phyloP scores from a whole-genome alignment of 192 early-diverging fungal genomes.

The Coemansia sp. region DNA sequence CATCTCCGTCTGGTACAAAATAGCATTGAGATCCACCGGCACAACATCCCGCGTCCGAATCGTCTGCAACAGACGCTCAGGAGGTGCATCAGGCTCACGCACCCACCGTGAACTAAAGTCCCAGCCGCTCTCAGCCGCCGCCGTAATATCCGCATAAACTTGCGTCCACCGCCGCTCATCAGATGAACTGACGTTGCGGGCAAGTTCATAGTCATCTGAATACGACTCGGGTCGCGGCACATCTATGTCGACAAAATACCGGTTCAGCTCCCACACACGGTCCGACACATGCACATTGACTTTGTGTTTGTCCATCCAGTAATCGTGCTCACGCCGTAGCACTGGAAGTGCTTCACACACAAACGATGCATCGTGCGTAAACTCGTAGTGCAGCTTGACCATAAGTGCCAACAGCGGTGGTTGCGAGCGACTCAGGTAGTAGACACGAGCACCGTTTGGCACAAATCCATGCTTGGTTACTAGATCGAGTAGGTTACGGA shows the following conservation, averaged over 20 bases:
- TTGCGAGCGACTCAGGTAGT: constrained; percentile 74
- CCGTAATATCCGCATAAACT: constrained; percentile 65
- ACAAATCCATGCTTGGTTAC: constrained; percentile 67
- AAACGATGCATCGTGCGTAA: constrained; percentile 54
- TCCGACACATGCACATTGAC: constrained; percentile 32
- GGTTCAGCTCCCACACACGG: constrained; percentile 32
- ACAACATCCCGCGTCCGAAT: constrained; percentile 61
- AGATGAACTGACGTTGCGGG: constrained; percentile 40
- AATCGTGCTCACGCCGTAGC: constrained; percentile 62
- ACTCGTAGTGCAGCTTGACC: constrained; percentile 61
- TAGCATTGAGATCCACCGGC: constrained; percentile 71
- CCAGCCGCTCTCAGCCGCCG: constrained; percentile 73
- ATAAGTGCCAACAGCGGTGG: constrained; percentile 72
- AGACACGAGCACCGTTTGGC: constrained; percentile 73
- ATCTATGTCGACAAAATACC: constrained; percentile 58
- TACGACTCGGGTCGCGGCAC: constrained; percentile 69
- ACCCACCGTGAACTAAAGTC: constrained; percentile 71
- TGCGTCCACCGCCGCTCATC: constrained; percentile 12
- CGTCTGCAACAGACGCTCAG: constrained; percentile 47
- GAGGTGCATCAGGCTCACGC: constrained; percentile 15
- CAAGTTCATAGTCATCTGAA: constrained; percentile 59
- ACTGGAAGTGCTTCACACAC: constrained; percentile 55
- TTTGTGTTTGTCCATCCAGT: constrained; percentile 59
- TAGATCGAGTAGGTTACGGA: constrained; percentile 62
- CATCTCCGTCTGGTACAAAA: constrained; percentile 57